phyloP scores from a whole-genome alignment of 2,329 filamentous ascomycete genomes.

The Botrytis byssoidea region DNA sequence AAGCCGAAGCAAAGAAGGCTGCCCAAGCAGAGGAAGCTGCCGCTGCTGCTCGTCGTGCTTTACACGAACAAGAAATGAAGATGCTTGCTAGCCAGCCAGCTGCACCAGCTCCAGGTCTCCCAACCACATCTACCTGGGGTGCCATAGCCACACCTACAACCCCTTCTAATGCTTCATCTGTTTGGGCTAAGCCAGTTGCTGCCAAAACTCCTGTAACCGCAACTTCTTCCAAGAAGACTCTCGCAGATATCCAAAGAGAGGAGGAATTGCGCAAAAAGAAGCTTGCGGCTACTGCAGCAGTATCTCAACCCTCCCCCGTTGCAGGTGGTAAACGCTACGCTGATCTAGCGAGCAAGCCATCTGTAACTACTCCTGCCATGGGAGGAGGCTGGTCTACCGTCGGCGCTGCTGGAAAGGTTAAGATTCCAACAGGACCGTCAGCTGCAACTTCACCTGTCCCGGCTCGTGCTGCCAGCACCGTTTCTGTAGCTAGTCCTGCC shows the following conservation, averaged over 20 bases:
- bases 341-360: constrained; percentile 79
- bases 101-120: constrained; percentile 72
- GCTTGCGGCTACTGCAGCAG: constrained; percentile 47
- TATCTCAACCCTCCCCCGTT: constrained; percentile 44
- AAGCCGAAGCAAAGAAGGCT: constrained; percentile 88
- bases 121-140: constrained; percentile 81
- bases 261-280: constrained; percentile 85
- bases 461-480: constrained; percentile 41
- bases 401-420: constrained; percentile 88
- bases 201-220: constrained; percentile 42
- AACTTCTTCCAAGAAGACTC: constrained; percentile 71
- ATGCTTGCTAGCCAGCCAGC: constrained; percentile 55
- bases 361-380: constrained; percentile 45
- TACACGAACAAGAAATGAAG: constrained; percentile 74
- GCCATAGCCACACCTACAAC: constrained; percentile 39
- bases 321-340: constrained; percentile 81
- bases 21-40: constrained; percentile 84
- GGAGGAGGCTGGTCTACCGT: constrained; percentile 87
- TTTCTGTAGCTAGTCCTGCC: constrained; percentile 27
- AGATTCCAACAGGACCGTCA: constrained; percentile 63
- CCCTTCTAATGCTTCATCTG: constrained; percentile 35
- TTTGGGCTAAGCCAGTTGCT: constrained; percentile 51
- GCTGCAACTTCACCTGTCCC: constrained; percentile 47
- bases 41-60: constrained; percentile 71
- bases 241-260: constrained; percentile 95